Base-by-base conservation (phyloP, 345 rosid genomes). In the Microcos paniculata region DNA sequence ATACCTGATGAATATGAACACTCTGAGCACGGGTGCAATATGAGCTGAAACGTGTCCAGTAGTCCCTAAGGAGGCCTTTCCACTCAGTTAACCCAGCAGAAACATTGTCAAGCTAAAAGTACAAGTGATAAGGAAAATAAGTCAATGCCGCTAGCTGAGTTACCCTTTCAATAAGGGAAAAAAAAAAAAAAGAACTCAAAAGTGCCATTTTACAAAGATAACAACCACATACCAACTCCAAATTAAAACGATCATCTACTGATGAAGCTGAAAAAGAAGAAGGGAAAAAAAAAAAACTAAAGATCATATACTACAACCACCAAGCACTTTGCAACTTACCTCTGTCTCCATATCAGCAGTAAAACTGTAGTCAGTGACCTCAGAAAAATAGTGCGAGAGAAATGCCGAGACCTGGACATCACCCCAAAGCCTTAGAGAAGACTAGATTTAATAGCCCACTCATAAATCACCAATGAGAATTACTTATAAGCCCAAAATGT, bases 301-400 rank as follows among this genome's bases (percentile, higher is more conserved):
- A 78, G 9, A 16, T 40, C 31, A 57, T 28, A 49, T 0, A 24
- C n/a, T 55, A 80, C 48, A 51, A 67, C 24, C 42, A 43, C 19
- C 33, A 26, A 40, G 67, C 24, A 48, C 8, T 45, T 46, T 43
- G 76, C 26, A 77, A 77, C 61, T 87, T 84, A 96, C 98, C 93
- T 96, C 97, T 42, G 88, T 84, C 87, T 96, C 99, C 99, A 93
- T 90, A 81, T 93, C 99, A 80, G 99, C 97, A 65, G 99, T 96
- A 78, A 96, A 96, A 85, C 98, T 89, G 79, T 90, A 93, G 84
- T 96, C 98, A 30, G 94, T 88, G 80, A 93, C 94, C 88, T 96
- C 99, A 0, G 96, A 82, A 83, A 96, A 96, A 82, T 89, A 84
- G 79, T 93, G 84, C 46, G 92, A 82, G 69, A 96, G 98, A 84